phyloP scores from a whole-genome alignment of 306 rosid genomes.

The Senna tora region DNA sequence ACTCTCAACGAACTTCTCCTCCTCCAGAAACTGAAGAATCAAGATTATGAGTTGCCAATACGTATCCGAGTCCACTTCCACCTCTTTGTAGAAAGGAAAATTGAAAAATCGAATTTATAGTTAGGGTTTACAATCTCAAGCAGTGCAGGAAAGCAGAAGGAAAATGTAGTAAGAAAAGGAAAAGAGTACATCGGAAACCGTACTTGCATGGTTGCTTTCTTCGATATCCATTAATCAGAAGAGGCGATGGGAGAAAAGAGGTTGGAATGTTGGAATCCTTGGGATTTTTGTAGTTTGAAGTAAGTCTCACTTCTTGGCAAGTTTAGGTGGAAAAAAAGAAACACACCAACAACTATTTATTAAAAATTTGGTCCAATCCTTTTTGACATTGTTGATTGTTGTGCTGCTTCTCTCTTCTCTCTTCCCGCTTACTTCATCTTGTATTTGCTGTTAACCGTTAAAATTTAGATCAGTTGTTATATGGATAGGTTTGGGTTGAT shows the following conservation, averaged over 20 bases:
- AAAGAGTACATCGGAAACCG: background rate
- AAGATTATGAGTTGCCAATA: constrained; percentile 12
- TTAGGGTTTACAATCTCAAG: constrained; percentile 23
- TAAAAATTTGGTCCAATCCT: background rate
- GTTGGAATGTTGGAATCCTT: background rate
- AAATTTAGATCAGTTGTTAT: too few species aligned
- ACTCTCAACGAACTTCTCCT: constrained; percentile 33
- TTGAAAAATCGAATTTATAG: background rate
- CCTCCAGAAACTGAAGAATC: constrained; percentile 35
- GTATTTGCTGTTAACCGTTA: too few species aligned
- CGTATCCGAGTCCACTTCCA: constrained; percentile 1
- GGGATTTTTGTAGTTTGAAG: too few species aligned
- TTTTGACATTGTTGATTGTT: background rate
- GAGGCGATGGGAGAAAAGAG: background rate
- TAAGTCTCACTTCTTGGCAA: background rate
- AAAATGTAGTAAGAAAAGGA: background rate
- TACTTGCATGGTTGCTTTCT: background rate
- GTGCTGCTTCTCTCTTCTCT: background rate
- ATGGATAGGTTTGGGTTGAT: too few species aligned
- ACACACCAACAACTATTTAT: background rate
- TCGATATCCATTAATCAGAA: background rate
- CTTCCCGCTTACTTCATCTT: background rate
- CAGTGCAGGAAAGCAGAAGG: background rate
- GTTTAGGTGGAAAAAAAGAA: background rate
- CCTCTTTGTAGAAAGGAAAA: background rate